Conservation (phyloP, 805 yeast species). For the fission yeast (Schizosaccharomyces pombe) region DNA sequence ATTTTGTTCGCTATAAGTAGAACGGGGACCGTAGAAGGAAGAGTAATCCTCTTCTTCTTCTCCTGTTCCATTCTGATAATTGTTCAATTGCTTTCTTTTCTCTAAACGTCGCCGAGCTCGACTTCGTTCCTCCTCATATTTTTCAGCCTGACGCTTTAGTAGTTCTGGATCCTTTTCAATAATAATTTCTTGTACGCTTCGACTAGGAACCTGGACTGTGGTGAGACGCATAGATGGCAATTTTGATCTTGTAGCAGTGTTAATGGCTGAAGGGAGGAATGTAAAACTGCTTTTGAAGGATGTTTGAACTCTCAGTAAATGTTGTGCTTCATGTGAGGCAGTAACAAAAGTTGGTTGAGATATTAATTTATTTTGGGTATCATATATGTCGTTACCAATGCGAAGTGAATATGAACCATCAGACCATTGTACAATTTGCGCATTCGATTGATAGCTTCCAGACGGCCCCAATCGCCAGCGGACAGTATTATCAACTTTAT, state of each 20-base stretch:
- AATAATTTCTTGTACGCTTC: conserved; percentile 15
- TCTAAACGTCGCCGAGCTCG: conserved; percentile 22
- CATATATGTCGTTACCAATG: conserved; percentile 71
- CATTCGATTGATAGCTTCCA: conserved; percentile 56
- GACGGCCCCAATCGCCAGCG: conserved; percentile 83
- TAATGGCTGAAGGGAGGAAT: conserved; percentile 33
- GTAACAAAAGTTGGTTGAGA: conserved; percentile 37
- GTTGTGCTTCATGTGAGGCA: conserved; percentile 45
- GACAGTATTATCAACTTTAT: conserved; percentile 55
- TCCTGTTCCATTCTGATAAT: conserved; percentile 12
- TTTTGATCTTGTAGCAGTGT: conserved; percentile 54
- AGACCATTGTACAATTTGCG: conserved; percentile 79
- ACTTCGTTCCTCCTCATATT: conserved; percentile 18
- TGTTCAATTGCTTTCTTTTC: conserved; percentile 14
- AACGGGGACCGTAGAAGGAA: conserved; percentile 1
- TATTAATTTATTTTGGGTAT: conserved; percentile 30
- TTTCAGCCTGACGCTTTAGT: conserved; percentile 21
- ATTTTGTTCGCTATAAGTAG: not conserved
- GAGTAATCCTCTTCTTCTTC: conserved; percentile 3
- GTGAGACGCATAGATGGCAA: conserved; percentile 9
- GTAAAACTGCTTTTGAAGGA: conserved; percentile 40
- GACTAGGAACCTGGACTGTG: conserved; percentile 3
- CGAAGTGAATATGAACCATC: conserved; percentile 76
- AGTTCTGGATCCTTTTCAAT: conserved; percentile 24
- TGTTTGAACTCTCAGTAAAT: conserved; percentile 46